These are phyloP conservation scores for Hylodesmum podocarpum DNA, from an alignment of 306 rosid genomes.

Conservation along the genomic window DNA sequence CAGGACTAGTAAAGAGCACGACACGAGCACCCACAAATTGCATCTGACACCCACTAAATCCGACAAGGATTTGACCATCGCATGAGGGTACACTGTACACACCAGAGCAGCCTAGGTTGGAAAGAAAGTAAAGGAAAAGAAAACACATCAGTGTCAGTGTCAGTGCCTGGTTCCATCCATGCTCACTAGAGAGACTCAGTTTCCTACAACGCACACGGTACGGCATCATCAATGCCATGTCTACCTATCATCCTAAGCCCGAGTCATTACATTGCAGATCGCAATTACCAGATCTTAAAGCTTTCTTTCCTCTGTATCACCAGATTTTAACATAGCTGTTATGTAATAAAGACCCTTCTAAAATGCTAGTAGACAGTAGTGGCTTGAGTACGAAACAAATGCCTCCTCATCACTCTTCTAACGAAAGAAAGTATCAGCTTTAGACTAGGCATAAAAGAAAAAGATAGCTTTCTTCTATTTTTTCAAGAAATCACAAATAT, in stretches of 20 bases:
- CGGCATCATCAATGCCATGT: conserved; percentile 31
- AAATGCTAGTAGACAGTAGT: background rate
- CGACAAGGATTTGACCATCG: conserved; percentile 57
- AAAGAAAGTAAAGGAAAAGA: conserved; percentile 32
- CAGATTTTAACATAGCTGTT: background rate
- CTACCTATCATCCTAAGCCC: background rate
- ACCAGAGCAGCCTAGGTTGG: conserved; percentile 33
- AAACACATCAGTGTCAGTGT: conserved; percentile 27
- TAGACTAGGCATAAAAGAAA: conserved; percentile 4
- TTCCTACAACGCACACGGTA: conserved; percentile 40
- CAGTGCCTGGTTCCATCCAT: conserved; percentile 70
- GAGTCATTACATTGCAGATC: background rate
- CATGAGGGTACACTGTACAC: conserved; percentile 47
- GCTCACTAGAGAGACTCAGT: conserved; percentile 48
- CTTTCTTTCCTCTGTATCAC: background rate
- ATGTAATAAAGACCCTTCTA: background rate
- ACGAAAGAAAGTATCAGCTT: background rate
- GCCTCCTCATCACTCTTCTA: background rate
- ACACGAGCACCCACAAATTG: conserved; percentile 32
- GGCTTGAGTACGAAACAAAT: background rate
- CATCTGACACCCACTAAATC: conserved; percentile 42
- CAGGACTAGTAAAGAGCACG: conserved; percentile 17
- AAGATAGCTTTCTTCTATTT: background rate
- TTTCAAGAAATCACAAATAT: too few relatives aligned
- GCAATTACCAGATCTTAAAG: background rate